Evolutionary conservation across 805 yeast species (phyloP).

Genomic region (Starmerella geochares): DNA sequence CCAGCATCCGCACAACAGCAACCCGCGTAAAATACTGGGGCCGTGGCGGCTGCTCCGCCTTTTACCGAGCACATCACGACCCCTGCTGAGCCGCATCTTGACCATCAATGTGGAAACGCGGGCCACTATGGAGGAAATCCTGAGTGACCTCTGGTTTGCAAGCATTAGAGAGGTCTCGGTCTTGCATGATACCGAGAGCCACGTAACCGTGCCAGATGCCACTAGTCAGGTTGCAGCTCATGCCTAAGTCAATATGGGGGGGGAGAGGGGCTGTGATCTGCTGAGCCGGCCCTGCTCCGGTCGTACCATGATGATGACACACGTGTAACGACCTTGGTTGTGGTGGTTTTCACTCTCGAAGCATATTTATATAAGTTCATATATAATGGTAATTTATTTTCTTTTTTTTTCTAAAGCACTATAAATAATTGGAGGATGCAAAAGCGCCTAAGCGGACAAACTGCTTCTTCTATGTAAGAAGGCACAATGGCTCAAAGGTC

Average conservation of each 20-base stretch:
- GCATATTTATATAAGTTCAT: not conserved
- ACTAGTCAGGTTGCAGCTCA: constrained; percentile 1
- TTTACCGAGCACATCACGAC: constrained; percentile 58
- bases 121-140: constrained; percentile 47
- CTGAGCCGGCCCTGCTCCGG: too few species aligned
- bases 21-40: constrained; percentile 40
- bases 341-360: too few species aligned
- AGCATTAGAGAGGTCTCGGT: constrained; percentile 36
- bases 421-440: not conserved
- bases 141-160: constrained; percentile 48
- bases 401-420: not conserved
- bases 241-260: too few species aligned
- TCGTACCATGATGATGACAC: too few species aligned
- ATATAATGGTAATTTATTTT: not conserved
- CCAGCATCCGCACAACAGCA: constrained; percentile 23
- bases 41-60: constrained; percentile 62
- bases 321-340: too few species aligned
- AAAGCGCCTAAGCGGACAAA: too few species aligned
- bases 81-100: constrained; percentile 56
- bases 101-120: constrained; percentile 49
- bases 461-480: too few species aligned
- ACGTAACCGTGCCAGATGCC: not conserved
- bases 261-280: too few species aligned
- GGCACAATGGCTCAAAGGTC: too few species aligned
- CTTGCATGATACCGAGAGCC: constrained; percentile 4